Evolutionary conservation across 2,329 filamentous ascomycete species (phyloP), one percentile per base, ranked within the genome.

Genomic region (Cercospora sp.): DNA sequence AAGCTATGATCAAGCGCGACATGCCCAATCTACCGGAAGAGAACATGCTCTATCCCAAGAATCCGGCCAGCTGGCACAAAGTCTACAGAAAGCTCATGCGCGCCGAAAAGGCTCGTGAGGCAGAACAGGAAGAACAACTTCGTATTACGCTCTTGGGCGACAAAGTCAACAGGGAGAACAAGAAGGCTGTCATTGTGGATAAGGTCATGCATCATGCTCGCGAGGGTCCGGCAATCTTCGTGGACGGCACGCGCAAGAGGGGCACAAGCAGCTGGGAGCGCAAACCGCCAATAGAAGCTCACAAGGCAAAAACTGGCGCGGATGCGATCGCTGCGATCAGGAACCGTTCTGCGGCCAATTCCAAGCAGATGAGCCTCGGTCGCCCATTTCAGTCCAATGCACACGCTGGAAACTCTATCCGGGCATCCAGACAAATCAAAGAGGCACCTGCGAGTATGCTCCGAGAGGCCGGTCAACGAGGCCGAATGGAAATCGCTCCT

Each of bases 1-100:
- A 88, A 51, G 86, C 87, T 30, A 87, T 97, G 75, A 95, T 98
- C 79, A 86, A 87, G 62, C 87, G 89, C 59, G 89, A 97, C 74
- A 91, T 97, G 70, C 88, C 89, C 1, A 82, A 87, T 66, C 90
- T 88, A 79, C 16, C 61, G 28, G 58, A 66, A 24, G 59, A 83
- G 49, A 88, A 90, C 76, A 86, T 87, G 28, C 87, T 89, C 72
- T 82, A 87, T 26, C 91, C 91, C 0, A 84, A 85, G 65, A 85
- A 92, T 70, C 87, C 90, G 0, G 83, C 83, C 40, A 88, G 88
- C 68, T 97, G 93, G 93, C 88, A 90, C 77, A 88, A 90, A 65
- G 85, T 96, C 13, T 97, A 96, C 81, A 82, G 76, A 18, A 82
- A 82, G 69, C 74, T 84, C 30, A 77, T 80, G 69, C 77, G 74